These are phyloP conservation scores for Globisporangium middletonii DNA, from an alignment of 352 stramenopile genomes.

Conservation along the genomic window DNA sequence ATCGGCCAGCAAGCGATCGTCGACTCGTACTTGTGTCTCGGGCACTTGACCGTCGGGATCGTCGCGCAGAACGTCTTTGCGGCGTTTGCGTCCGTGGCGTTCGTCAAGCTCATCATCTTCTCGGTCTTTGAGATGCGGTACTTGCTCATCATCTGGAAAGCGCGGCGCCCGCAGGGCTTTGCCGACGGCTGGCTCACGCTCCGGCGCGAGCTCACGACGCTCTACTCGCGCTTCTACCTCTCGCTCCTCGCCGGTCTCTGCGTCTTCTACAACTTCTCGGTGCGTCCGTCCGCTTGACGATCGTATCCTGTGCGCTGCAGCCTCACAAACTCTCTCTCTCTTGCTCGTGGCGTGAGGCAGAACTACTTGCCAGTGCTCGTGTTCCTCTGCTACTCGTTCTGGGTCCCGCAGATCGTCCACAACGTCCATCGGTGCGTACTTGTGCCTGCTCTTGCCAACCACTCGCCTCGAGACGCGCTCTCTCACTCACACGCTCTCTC, in stretches of 20 bases:
- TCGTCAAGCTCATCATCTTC: slow-evolving; percentile 98
- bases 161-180: slow-evolving; percentile 82
- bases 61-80: slow-evolving; percentile 94
- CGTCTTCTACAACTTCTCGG: slow-evolving; percentile 90
- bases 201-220: slow-evolving; percentile 88
- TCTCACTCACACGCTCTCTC: not conserved
- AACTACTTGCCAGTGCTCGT: slow-evolving; percentile 87
- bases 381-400: slow-evolving; percentile 96
- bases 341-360: slow-evolving; percentile 17
- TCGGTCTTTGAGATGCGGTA: slow-evolving; percentile 99
- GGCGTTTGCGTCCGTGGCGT: slow-evolving; percentile 94
- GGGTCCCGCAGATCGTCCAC: slow-evolving; percentile 97
- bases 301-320: not conserved
- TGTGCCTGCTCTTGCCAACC: not conserved
- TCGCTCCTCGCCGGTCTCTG: slow-evolving; percentile 88
- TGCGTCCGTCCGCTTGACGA: slow-evolving; percentile 12
- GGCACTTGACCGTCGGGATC: slow-evolving; percentile 94
- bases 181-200: slow-evolving; percentile 85
- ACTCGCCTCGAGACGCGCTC: not conserved
- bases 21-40: slow-evolving; percentile 95
- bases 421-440: slow-evolving; percentile 85
- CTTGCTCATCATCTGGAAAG: slow-evolving; percentile 96
- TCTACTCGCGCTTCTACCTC: slow-evolving; percentile 96
- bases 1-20: slow-evolving; percentile 85
- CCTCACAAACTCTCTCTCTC: not conserved